phyloP scores from a whole-genome alignment of 148 eudicot genomes.

The Silene uniflora region DNA sequence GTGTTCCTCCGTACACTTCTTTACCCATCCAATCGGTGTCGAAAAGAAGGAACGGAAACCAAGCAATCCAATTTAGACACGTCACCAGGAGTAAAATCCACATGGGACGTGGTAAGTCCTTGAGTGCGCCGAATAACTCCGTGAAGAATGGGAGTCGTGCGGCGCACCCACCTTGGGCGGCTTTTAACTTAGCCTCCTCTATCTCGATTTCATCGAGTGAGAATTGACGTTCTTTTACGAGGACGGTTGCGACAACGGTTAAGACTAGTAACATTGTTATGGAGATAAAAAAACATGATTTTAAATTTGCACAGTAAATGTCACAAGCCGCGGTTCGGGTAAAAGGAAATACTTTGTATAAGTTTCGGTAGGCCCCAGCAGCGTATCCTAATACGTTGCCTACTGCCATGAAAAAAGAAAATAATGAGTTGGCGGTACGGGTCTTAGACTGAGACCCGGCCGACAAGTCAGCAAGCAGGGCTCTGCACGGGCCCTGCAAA shows the following conservation, averaged over 20 bases:
- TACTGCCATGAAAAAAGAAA: constrained; percentile 54
- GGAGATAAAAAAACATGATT: constrained; percentile 49
- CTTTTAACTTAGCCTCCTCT: constrained; percentile 5
- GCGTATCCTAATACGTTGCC: constrained; percentile 54
- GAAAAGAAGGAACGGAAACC: constrained; percentile 55
- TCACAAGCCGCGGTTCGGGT: constrained; percentile 46
- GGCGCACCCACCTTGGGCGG: background rate
- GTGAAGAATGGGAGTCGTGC: constrained; percentile 34
- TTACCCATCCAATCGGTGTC: constrained; percentile 71
- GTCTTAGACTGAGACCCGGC: constrained; percentile 36
- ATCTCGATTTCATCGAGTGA: constrained; percentile 26
- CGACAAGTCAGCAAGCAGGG: constrained; percentile 45
- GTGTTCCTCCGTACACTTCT: constrained; percentile 53
- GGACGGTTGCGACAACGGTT: constrained; percentile 27
- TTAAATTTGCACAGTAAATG: constrained; percentile 50
- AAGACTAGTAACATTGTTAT: constrained; percentile 35
- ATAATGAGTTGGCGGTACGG: constrained; percentile 41
- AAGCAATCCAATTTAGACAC: constrained; percentile 55
- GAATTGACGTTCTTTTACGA: constrained; percentile 32
- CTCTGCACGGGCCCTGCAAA: constrained; percentile 55
- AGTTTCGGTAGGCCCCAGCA: constrained; percentile 39
- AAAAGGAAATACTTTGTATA: constrained; percentile 42
- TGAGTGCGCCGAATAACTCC: constrained; percentile 40
- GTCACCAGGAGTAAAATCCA: constrained; percentile 49
- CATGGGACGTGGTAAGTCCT: constrained; percentile 47